Evolutionary conservation across 73 alveolate species (phyloP), one percentile per base, ranked within the genome.

Genomic region (Tetrahymena borealis): DNA sequence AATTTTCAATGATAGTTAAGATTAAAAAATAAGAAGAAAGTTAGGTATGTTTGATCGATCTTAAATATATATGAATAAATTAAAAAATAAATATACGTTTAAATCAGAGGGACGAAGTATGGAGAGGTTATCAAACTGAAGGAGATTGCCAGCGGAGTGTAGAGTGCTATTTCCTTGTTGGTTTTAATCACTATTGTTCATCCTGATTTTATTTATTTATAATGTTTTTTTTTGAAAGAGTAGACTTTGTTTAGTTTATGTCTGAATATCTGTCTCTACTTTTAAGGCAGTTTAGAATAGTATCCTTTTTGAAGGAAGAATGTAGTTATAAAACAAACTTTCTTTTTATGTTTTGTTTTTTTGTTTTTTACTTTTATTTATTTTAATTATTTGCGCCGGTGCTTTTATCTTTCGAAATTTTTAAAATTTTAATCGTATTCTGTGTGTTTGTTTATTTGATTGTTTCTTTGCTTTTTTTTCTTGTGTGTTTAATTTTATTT

Each of bases 341-440:
- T 60, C 85, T 60, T 60, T 60, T 60, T 60, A 60, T 60, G 85
- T 60, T 60, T 60, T 60, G 85, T 60, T 60, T 60, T 60, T 60
- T 60, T 24, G 37, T 60, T 60, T 60, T 60, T 60, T 60, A 60
- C 85, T 60, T 60, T 60, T 60, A 24, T 60, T 60, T 60, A 60
- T 60, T 60, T 60, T 24, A 24, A 60, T 60, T 60, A 60, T 60
- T 60, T 60, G 85, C 85, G 85, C 85, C 85, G n/a, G 85, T 60
- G 85, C 85, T 60, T 60, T 60, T 60, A 60, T 60, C 85, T 60
- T 60, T 60, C 85, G 85, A 60, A 60, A 60, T 60, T 60, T 60
- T 60, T 60, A 60, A 60, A 60, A 60, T 60, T 60, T 60, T 60
- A 60, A 60, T 60, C 85, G 85, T 60, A 60, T 60, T 41, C 28